Evolutionary conservation across 371 early-diverging fungal genomes (phyloP), one percentile per base, ranked within the genome.

Genomic region (Mucor saturninus): DNA sequence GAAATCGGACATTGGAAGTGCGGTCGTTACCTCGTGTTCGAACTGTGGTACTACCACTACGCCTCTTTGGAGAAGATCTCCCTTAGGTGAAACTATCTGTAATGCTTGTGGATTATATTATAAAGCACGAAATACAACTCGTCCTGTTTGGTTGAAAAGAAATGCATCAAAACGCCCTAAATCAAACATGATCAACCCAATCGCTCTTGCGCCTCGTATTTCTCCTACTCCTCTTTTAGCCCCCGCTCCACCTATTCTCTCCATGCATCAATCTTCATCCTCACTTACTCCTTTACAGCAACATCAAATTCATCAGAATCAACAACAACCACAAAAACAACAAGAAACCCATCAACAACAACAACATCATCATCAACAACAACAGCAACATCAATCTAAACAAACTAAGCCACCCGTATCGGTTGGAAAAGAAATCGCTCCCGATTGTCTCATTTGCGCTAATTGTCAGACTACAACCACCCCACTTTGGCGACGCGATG

Each of bases 61-160:
- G 5, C 96, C 97, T 14, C 83, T 95, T 29, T 98, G 98, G 98
- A 74, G 98, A 65, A 80, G 95, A 68, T 90, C 90, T 62, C 86
- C 88, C 43, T 80, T 88, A 59, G 94, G 93, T 55, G 88, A 92
- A 61, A 83, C 86, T 46, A 87, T 95, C 62, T 96, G 97, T 75
- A 96, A 96, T 77, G 96, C 96, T 14, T 97, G 96, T 77, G 93
- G 93, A n/a, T 83, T 92, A 52, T 93, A 93, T 67, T 80, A 85
- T 60, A 93, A 93, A 72, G 91, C 93, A 28, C 85, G 93, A 55
- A 91, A 92, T 62, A 86, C 88, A 26, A 88, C 86, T 57, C 88
- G 95, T 7, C 95, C 95, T 48, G 83, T 83, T 53, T 89, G 91
- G 88, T 83, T 92, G 38, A 91, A 91, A 61, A 86, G 89, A 58